phyloP scores from a whole-genome alignment of 1,284 basidiomycete species.

The Xanthoconium separans region DNA sequence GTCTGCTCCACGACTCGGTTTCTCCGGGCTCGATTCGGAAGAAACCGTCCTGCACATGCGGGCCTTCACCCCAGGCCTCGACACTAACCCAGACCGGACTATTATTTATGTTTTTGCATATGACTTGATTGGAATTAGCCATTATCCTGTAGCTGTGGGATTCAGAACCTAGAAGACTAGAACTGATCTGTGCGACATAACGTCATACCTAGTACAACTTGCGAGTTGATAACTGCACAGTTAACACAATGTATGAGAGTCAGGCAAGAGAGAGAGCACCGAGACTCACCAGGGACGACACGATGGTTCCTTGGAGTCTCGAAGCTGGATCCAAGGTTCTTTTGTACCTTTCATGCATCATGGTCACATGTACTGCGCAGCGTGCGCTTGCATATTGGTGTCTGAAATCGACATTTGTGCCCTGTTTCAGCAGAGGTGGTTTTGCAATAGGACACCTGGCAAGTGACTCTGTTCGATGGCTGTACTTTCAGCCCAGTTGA shows the following conservation, averaged over 20 bases:
- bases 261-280: background rate
- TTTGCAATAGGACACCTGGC: too few species aligned
- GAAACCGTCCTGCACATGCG: background rate
- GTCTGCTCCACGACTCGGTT: background rate
- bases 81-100: rapidly evolving
- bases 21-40: background rate
- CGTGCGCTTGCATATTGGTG: too few species aligned
- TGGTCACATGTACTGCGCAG: too few species aligned
- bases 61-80: background rate
- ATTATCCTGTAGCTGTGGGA: background rate
- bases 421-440: too few species aligned
- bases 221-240: background rate
- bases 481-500: too few species aligned
- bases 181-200: background rate
- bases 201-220: background rate
- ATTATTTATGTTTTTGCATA: background rate
- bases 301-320: background rate
- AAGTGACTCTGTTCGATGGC: too few species aligned
- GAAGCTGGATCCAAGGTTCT: background rate
- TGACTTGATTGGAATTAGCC: background rate
- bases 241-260: background rate
- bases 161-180: background rate
- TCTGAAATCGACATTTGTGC: too few species aligned
- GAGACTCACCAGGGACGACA: background rate
- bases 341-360: background rate